Evolutionary conservation across 805 yeast species (phyloP).

Genomic region (Cyberlindnera xishuangbannaensis): DNA sequence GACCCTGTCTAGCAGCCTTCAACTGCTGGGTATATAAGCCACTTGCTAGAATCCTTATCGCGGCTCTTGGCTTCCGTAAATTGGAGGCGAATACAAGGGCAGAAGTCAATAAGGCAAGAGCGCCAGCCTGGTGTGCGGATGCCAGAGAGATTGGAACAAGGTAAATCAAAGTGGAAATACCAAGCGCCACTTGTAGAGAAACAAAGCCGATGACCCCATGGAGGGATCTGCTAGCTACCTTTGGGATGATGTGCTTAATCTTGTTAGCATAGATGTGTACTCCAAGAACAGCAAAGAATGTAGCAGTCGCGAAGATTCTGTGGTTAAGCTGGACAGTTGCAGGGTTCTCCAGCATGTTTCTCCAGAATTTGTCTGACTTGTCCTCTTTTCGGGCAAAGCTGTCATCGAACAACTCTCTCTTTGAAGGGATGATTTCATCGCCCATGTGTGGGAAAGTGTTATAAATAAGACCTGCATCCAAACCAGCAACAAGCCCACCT

Average conservation of each 20-base stretch:
- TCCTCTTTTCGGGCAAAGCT: constrained; percentile 63
- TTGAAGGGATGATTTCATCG: constrained; percentile 67
- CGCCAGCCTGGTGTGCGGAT: constrained; percentile 96
- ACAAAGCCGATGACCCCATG: constrained; percentile 79
- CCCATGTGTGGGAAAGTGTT: constrained; percentile 98
- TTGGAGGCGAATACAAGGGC: constrained; percentile 58
- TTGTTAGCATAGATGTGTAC: constrained; percentile 63
- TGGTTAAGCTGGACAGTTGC: constrained; percentile 92
- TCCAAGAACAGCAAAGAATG: constrained; percentile 66
- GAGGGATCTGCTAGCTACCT: constrained; percentile 46
- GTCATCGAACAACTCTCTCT: constrained; percentile 72
- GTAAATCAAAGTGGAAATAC: constrained; percentile 79
- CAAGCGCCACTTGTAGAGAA: constrained; percentile 75
- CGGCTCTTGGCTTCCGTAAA: constrained; percentile 51
- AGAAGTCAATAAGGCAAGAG: constrained; percentile 78
- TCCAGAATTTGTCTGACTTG: constrained; percentile 76
- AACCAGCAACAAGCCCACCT: constrained; percentile 97
- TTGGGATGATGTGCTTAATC: constrained; percentile 52
- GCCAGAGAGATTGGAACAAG: constrained; percentile 91
- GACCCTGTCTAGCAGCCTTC: constrained; percentile 22
- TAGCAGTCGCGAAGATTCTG: constrained; percentile 74
- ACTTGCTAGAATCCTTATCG: constrained; percentile 31
- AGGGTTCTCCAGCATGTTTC: constrained; percentile 92
- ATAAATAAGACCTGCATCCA: constrained; percentile 95
- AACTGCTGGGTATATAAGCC: constrained; percentile 28